Base-by-base conservation (phyloP, 1,139 yeast genomes). In the Hyphopichia pseudoburtonii region DNA sequence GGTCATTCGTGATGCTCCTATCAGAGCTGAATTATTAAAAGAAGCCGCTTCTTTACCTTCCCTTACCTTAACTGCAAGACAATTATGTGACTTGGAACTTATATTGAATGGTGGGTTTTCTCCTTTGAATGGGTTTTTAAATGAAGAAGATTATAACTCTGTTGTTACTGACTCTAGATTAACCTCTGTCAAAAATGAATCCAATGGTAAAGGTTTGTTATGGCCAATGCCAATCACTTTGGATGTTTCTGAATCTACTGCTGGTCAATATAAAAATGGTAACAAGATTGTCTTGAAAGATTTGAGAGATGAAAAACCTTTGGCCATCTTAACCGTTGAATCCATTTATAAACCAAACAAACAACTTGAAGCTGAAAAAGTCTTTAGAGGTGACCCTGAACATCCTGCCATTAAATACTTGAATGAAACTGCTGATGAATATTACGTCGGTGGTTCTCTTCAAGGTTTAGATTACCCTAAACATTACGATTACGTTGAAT, bases 351-450 rank as follows among this genome's bases (percentile, higher is more conserved):
- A 73, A 52, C 97, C 96, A 48, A 74, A 90, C 65, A 90, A 90
- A 72, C 54, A 68, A 38, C 59, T 59, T 28, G 97, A 90, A 69
- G 97, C 96, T 40, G 65, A 80, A 48, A 75, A 82, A 54, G 97
- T 89, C 17, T 90, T 89, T 68, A 80, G 97, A 60, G 97, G 97
- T 46, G 97, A 90, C 62, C 92, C 95, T 32, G 97, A 90, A 60
- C 97, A 90, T 64, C 97, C 97, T 15, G 97, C 97, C 16, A 72
- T 86, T 53, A 76, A 72, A 53, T 90, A 87, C 64, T 73, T 90
- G 51, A 58, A 64, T 54, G 81, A 86, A 47, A 73, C 76, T 36
- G 92, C 90, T 34, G 90, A 92, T 55, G 96, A 87, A 24, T 78
- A 71, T 54, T 89, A 90, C 63, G 70, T 90, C 36, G 97, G 97